Evolutionary conservation across 1,284 basidiomycete genomes (phyloP).

Genomic region (Inonotus obliquus): DNA sequence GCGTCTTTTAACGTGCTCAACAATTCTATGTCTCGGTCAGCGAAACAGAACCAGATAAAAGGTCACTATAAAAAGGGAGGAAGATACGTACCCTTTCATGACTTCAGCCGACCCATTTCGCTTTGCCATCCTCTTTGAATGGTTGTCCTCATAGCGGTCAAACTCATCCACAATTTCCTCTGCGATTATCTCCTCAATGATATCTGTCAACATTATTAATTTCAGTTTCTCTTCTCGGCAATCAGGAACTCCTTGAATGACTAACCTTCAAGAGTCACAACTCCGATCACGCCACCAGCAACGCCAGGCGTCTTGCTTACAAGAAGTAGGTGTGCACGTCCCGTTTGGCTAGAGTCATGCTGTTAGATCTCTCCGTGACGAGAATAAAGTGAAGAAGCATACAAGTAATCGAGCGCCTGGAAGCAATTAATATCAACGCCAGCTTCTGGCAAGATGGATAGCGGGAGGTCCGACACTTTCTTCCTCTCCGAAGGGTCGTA

Average conservation of each 20-base stretch:
- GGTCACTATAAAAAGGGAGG: neutral
- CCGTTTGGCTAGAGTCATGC: conserved; percentile 71
- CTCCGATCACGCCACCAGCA: conserved; percentile 77
- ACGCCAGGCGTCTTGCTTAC: conserved; percentile 81
- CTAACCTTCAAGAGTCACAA: conserved; percentile 74
- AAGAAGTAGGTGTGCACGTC: conserved; percentile 88
- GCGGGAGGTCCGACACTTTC: conserved; percentile 69
- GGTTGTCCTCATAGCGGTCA: conserved; percentile 83
- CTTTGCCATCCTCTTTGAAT: conserved; percentile 66
- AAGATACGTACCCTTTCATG: conserved; percentile 66
- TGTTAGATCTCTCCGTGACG: neutral
- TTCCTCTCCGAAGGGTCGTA: conserved; percentile 84
- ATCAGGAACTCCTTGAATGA: neutral
- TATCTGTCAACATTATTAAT: conserved; percentile 37
- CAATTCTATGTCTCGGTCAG: conserved; percentile 33
- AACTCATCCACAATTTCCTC: conserved; percentile 92
- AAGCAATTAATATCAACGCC: conserved; percentile 82
- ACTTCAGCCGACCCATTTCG: conserved; percentile 69
- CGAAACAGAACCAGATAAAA: neutral
- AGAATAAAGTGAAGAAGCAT: conserved; percentile 23
- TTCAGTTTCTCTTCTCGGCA: neutral
- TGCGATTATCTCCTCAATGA: conserved; percentile 83
- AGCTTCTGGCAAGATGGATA: conserved; percentile 91
- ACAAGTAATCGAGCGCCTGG: conserved; percentile 85
- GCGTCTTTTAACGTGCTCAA: conserved; percentile 36